phyloP scores from a whole-genome alignment of 805 yeast species.

The Lipomyces kockii region DNA sequence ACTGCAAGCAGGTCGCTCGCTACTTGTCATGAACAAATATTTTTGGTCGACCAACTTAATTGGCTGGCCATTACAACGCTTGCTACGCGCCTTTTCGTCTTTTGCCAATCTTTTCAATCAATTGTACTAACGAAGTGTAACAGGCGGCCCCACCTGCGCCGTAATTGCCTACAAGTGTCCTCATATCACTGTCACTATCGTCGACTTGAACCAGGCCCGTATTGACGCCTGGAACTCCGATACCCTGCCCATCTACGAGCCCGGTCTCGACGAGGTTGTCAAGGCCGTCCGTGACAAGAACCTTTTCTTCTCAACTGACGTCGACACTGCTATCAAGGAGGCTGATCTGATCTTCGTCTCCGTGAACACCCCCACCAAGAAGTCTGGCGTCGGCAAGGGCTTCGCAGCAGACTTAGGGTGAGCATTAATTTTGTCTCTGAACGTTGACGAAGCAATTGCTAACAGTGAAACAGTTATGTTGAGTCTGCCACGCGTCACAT shows the following conservation, averaged over 20 bases:
- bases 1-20: too few relatives aligned
- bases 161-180: conserved; percentile 42
- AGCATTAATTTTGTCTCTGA: not conserved
- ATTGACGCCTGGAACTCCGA: conserved; percentile 44
- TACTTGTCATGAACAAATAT: too few relatives aligned
- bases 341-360: conserved; percentile 44
- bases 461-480: conserved; percentile 29
- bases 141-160: conserved; percentile 44
- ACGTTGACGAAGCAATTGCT: not conserved
- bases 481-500: conserved; percentile 44
- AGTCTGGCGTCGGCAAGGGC: conserved; percentile 42
- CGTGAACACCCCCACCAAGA: conserved; percentile 44
- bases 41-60: too few relatives aligned
- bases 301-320: conserved; percentile 43
- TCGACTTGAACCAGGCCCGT: conserved; percentile 41
- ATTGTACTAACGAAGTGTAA: not conserved
- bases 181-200: conserved; percentile 41
- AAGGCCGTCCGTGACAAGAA: conserved; percentile 40
- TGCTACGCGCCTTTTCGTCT: not conserved
- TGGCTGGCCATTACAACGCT: not conserved
- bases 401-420: conserved; percentile 42
- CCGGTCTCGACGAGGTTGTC: conserved; percentile 43
- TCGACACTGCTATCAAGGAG: conserved; percentile 41
- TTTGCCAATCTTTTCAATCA: not conserved
- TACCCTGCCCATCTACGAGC: conserved; percentile 44